phyloP scores from a whole-genome alignment of 78 protist genomes.

The Chrysochromulina tobinii region DNA sequence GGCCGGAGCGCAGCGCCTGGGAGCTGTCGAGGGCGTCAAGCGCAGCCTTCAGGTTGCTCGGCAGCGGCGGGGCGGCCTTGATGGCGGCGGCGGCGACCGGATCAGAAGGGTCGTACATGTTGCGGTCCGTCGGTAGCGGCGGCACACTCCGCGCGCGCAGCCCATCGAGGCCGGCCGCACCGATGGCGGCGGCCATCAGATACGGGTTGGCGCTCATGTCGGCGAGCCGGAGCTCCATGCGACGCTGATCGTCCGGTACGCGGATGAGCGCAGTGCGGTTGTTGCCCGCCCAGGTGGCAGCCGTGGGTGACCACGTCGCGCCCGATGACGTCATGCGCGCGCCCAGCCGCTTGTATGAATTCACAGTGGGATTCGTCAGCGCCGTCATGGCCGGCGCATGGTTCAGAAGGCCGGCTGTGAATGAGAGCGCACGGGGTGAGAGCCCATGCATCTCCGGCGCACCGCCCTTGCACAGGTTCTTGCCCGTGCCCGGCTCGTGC shows the following conservation, averaged over 20 bases:
- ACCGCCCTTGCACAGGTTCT: not conserved
- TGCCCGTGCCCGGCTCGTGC: not conserved
- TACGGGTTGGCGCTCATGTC: constrained; percentile 23
- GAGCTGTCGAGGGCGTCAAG: too few relatives aligned
- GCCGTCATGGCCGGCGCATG: not conserved
- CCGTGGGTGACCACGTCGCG: constrained; percentile 19
- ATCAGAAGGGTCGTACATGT: not conserved
- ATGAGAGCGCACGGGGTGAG: not conserved
- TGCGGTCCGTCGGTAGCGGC: constrained; percentile 4
- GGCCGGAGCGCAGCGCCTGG: not conserved
- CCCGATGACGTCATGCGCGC: not conserved
- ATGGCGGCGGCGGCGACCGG: not conserved
- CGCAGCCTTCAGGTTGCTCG: not conserved
- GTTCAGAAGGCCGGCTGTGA: not conserved
- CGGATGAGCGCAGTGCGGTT: constrained; percentile 11
- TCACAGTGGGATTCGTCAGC: constrained; percentile 9
- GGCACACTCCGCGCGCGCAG: not conserved
- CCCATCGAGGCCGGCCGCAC: constrained; percentile 33
- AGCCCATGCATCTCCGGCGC: not conserved
- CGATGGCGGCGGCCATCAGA: constrained; percentile 13
- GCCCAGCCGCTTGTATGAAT: constrained; percentile 5
- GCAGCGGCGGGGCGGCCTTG: not conserved
- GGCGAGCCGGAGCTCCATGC: constrained; percentile 12
- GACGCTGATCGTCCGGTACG: not conserved
- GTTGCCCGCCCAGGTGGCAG: not conserved